phyloP scores from a whole-genome alignment of 2,329 filamentous ascomycete species.

The Penicillium hesseltinei region DNA sequence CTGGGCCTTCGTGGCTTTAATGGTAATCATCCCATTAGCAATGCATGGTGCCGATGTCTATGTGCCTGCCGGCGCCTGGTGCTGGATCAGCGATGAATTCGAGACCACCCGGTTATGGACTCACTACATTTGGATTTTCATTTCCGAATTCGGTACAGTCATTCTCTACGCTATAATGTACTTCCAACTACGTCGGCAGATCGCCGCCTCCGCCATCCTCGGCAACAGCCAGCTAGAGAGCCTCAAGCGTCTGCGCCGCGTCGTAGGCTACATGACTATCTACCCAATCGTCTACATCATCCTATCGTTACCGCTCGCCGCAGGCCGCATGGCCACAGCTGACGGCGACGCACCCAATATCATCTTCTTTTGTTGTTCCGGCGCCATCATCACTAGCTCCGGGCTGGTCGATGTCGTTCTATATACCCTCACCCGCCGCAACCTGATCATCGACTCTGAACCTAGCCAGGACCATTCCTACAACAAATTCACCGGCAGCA shows the following conservation, averaged over 20 bases:
- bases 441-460: constrained; percentile 54
- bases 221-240: constrained; percentile 38
- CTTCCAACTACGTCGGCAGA: constrained; percentile 48
- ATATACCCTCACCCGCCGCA: constrained; percentile 57
- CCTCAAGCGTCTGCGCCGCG: constrained; percentile 42
- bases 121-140: constrained; percentile 55
- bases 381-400: constrained; percentile 57
- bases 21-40: constrained; percentile 49
- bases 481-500: constrained; percentile 32
- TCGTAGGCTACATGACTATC: constrained; percentile 49
- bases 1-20: constrained; percentile 47
- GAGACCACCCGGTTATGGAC: constrained; percentile 48
- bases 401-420: constrained; percentile 59
- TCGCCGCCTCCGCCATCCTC: constrained; percentile 39
- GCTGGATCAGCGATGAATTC: constrained; percentile 49
- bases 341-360: constrained; percentile 33
- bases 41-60: constrained; percentile 46
- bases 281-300: constrained; percentile 57
- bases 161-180: constrained; percentile 50
- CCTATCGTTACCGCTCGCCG: constrained; percentile 62
- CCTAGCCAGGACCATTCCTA: constrained; percentile 39
- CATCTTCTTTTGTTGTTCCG: constrained; percentile 52
- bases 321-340: constrained; percentile 45
- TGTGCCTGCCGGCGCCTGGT: constrained; percentile 53
- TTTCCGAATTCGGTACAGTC: constrained; percentile 52